phyloP scores from a whole-genome alignment of 176 grass and related monocot species.

The barley (Hordeum vulgare) region DNA sequence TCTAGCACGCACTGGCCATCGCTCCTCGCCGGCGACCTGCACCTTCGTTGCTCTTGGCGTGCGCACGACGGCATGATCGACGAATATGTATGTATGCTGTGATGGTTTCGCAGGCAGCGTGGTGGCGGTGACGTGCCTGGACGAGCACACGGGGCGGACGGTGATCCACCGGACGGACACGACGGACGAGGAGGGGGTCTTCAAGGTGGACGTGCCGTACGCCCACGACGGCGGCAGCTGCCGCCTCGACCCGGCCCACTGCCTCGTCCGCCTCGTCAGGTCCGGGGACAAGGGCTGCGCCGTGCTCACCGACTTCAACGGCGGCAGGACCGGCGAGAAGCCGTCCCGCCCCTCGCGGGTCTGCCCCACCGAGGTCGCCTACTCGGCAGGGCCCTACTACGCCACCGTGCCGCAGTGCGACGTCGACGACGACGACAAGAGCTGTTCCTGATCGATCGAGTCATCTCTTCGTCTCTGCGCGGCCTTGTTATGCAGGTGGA shows the following conservation, averaged over 20 bases:
- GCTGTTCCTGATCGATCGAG: not conserved
- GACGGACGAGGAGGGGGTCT: slow-evolving; percentile 44
- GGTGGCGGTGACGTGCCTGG: slow-evolving; percentile 66
- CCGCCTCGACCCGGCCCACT: slow-evolving; percentile 9
- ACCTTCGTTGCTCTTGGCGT: not conserved
- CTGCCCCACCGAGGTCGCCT: slow-evolving; percentile 17
- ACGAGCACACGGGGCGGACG: slow-evolving; percentile 10
- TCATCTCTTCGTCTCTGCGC: not conserved
- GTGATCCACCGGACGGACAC: slow-evolving; percentile 36
- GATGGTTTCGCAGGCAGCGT: slow-evolving; percentile 21
- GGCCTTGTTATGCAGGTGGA: not conserved
- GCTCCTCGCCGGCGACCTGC: not conserved
- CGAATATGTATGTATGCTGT: not conserved
- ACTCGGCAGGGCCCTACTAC: slow-evolving; percentile 58
- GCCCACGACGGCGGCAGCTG: not conserved
- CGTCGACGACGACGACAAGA: not conserved
- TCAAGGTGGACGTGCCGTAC: slow-evolving; percentile 43
- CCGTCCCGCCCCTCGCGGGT: slow-evolving; percentile 19
- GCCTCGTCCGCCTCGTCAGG: slow-evolving; percentile 46
- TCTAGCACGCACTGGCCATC: not conserved
- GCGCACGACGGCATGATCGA: not conserved
- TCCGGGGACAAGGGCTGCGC: slow-evolving; percentile 47
- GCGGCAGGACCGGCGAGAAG: slow-evolving; percentile 38
- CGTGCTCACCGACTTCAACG: slow-evolving; percentile 62
- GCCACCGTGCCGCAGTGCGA: slow-evolving; percentile 43